phyloP scores from a whole-genome alignment of 306 rosid species.

The Cyamopsis tetragonoloba region DNA sequence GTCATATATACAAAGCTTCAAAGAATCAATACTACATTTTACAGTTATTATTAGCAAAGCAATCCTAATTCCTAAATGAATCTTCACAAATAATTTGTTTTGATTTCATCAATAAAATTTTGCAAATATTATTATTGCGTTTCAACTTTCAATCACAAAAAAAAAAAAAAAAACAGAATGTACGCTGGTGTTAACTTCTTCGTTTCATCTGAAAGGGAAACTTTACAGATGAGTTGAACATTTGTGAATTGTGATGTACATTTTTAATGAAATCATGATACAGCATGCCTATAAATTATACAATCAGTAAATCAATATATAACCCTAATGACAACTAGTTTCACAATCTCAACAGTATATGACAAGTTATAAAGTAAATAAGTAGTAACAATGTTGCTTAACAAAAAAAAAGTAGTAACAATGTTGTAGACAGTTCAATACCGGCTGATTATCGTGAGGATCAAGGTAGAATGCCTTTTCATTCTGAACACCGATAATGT shows the following conservation, averaged over 20 bases:
- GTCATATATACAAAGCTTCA: not conserved
- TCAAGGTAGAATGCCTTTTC: constrained; percentile 93
- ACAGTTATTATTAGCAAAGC: not conserved
- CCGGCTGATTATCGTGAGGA: constrained; percentile 88
- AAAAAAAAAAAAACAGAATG: not conserved
- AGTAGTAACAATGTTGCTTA: not conserved
- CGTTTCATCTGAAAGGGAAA: not conserved
- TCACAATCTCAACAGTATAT: constrained; percentile 4
- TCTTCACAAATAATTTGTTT: not conserved
- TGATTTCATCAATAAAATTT: not conserved
- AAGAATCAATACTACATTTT: not conserved
- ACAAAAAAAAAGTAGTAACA: not conserved
- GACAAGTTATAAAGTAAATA: not conserved
- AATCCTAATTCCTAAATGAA: not conserved
- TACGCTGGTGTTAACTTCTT: not conserved
- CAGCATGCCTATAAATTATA: not conserved
- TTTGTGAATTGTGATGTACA: not conserved
- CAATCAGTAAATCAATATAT: not conserved
- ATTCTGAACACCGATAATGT: constrained; percentile 83
- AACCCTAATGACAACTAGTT: constrained; percentile 10
- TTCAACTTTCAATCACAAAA: too few relatives aligned
- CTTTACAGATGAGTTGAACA: not conserved
- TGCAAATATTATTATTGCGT: not conserved
- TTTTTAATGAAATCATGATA: not conserved
- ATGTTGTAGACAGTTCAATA: constrained; percentile 22